Base-by-base conservation (phyloP, 352 stramenopile genomes). In the Globisporangium cederbergense region DNA sequence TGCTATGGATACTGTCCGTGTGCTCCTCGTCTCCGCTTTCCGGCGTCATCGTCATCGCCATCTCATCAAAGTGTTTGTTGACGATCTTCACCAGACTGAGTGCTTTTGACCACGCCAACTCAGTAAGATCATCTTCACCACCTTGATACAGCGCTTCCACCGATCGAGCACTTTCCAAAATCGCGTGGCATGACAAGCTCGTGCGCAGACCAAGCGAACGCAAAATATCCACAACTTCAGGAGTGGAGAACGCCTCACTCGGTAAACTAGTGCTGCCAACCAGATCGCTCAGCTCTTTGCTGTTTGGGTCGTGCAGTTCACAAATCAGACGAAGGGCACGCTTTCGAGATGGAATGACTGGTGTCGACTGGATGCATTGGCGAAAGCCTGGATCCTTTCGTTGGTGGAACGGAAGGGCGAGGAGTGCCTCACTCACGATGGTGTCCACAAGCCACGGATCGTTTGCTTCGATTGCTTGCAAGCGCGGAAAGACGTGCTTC, bases 51-150 rank as follows among this genome's bases (percentile, higher is more conserved):
- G 70, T 57, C 34, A 18, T 13, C 36, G 71, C 71, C 77, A 93
- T 88, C 10, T 69, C 62, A 65, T 93, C 85, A 60, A 93, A 91
- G 51, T 88, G 79, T 30, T 79, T 82, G 64, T 91, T 93, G n/a
- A 88, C 79, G 32, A 93, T 76, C 43, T 70, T 77, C 40, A 93
- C 49, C 56, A 93, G 67, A 49, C 77, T 90, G 28, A 73, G 56
- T 0, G 83, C 75, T 51, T 89, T 89, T 4, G 51, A 53, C 55
- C 67, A 78, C 20, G 77, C 78, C 7, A 61, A 58, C 10, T 74
- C 67, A 13, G 52, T 36, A 20, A 70, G 62, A 5, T 40, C 49
- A 14, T 63, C 56, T 11, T 55, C 62, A 5, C 64, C 54, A 62
- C 75, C 67, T 30, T 52, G 52, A 55, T 77, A 78, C 65, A 92